Evolutionary conservation across 2,329 filamentous ascomycete species (phyloP), one percentile per base, ranked within the genome.

Genomic region (Colletotrichum eremochloae): DNA sequence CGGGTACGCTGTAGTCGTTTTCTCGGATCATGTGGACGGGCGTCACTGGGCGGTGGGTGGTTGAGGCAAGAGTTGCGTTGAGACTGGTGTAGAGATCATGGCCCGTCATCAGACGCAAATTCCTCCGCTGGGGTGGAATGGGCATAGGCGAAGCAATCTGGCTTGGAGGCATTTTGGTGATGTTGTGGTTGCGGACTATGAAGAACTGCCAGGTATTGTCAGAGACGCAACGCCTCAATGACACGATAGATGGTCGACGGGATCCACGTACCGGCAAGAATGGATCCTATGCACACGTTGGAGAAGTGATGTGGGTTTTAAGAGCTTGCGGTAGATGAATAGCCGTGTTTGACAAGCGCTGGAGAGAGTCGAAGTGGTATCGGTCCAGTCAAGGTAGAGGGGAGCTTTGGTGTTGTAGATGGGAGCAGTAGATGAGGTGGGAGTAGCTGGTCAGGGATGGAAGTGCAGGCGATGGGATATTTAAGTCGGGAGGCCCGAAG

Each of bases 1-100:
- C 89, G n/a, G 90, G 90, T 29, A 91, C 89, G 42, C 86, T 84
- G 82, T 91, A 92, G 80, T 91, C 89, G 71, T 88, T 82, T 76
- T 90, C 87, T 74, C 84, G 84, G 76, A 89, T 88, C 75, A 83
- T 82, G 75, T 85, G 87, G 73, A 85, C 82, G 0, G 87, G 86
- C 3, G 85, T 84, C 72, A 82, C 78, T 24, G 84, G 81, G n/a
- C 81, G 80, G 72, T 82, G 79, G 75, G 84, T 84, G 70, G 84
- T 83, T 69, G 84, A 83, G 55, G 82, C 77, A 56, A 90, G 82
- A 50, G 85, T 87, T 46, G 85, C 86, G 77, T 84, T 87, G 76
- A 90, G 82, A 78, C 84, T 88, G 75, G 84, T 84, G 76, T 87
- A 87, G 46, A 89, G 81, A 71, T 90, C 88, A 69, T 88, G 84